Evolutionary conservation across 164 flowering plant species (phyloP).

Genomic region (Berberis thunbergii): DNA sequence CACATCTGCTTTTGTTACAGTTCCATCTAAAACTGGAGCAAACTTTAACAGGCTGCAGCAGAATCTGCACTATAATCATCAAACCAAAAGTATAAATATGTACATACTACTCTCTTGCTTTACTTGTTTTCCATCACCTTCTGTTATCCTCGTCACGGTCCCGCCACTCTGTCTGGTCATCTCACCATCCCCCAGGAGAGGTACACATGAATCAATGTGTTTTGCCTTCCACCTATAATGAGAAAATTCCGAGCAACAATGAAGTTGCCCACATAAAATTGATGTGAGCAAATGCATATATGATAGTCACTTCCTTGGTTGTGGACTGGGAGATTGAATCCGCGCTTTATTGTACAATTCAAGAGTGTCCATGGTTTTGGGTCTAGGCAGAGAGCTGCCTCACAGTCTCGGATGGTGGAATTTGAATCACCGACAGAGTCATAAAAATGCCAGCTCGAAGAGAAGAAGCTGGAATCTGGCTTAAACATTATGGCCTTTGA

Average conservation of each 20-base stretch:
- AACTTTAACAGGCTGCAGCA: background rate
- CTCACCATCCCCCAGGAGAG: background rate
- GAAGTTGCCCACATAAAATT: background rate
- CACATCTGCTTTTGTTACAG: background rate
- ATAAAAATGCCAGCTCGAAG: conserved; percentile 85
- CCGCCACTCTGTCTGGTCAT: background rate
- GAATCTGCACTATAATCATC: background rate
- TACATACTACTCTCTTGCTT: background rate
- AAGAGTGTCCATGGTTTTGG: conserved; percentile 48
- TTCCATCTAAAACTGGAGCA: background rate
- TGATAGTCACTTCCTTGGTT: background rate
- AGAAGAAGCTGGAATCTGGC: conserved; percentile 75
- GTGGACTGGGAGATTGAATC: conserved; percentile 19
- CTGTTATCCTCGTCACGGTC: background rate
- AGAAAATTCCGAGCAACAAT: background rate
- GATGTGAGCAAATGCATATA: background rate
- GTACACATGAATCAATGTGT: background rate
- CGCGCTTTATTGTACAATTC: conserved; percentile 47
- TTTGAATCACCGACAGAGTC: conserved; percentile 58
- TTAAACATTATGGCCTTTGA: conserved; percentile 68
- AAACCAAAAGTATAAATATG: background rate
- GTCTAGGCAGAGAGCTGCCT: conserved; percentile 88
- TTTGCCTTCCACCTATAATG: background rate
- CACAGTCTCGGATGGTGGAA: conserved; percentile 60
- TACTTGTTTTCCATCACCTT: background rate